Percentiles rank a stretch among this genome's conserved stretches.
phyloP scores from a whole-genome alignment of 1,284 basidiomycete species.

The Mycosarcoma mackinlayi region DNA sequence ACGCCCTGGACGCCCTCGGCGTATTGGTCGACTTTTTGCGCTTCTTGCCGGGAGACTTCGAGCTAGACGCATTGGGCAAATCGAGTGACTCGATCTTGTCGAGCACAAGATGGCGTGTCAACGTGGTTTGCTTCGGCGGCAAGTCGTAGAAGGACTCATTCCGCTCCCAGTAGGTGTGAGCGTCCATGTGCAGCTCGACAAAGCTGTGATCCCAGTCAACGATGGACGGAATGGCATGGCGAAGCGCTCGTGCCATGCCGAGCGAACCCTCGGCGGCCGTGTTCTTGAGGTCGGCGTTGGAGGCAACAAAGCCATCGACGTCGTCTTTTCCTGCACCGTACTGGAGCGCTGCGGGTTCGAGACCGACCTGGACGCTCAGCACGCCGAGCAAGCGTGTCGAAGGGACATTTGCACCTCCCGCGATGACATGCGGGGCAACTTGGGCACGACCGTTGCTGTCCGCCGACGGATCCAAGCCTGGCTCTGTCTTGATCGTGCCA shows the following conservation, averaged over 20 bases:
- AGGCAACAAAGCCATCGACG: constrained; percentile 43
- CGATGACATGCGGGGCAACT: neutral
- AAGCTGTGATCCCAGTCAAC: constrained; percentile 43
- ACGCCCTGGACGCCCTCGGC: constrained; percentile 1
- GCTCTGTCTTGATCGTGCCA: constrained; percentile 1
- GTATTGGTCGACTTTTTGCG: constrained; percentile 20
- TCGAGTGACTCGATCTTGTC: constrained; percentile 31
- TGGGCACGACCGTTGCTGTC: neutral
- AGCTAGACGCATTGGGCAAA: constrained; percentile 8
- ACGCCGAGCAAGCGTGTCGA: constrained; percentile 33
- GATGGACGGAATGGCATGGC: constrained; percentile 26
- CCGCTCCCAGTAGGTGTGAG: constrained; percentile 42
- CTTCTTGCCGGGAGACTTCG: constrained; percentile 26
- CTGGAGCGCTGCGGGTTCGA: constrained; percentile 40
- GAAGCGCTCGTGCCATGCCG: constrained; percentile 25
- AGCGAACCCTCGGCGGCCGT: constrained; percentile 24
- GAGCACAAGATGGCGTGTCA: constrained; percentile 36
- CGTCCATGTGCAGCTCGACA: constrained; percentile 24
- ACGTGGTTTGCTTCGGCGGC: constrained; percentile 31
- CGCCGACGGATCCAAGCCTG: neutral
- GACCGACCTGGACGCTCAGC: constrained; percentile 36
- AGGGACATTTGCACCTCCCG: neutral
- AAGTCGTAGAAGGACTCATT: constrained; percentile 40
- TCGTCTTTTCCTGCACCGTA: constrained; percentile 26
- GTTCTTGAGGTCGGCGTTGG: constrained; percentile 30